These are phyloP conservation scores for Rhizomucor pusillus DNA, from an alignment of 371 early-diverging fungal genomes.

Conservation along the genomic window DNA sequence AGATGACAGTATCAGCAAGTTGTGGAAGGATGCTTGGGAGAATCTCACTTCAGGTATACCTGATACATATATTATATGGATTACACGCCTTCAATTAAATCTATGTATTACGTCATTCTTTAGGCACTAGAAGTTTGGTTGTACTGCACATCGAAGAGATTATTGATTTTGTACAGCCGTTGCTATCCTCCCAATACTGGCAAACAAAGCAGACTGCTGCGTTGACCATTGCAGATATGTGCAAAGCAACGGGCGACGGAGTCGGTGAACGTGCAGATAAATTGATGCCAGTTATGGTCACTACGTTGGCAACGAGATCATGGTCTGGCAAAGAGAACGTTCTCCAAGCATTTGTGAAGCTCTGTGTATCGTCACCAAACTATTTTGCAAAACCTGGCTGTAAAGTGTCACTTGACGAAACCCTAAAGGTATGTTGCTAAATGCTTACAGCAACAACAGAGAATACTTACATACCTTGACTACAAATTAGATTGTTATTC, in stretches of 20 bases:
- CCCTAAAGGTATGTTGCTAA: constrained; percentile 46
- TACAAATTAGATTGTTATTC: constrained; percentile 47
- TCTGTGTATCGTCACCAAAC: constrained; percentile 55
- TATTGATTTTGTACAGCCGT: constrained; percentile 50
- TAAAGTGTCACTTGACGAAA: constrained; percentile 37
- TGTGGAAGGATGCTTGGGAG: constrained; percentile 86
- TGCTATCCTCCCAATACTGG: constrained; percentile 73
- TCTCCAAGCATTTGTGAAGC: constrained; percentile 65
- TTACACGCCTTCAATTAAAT: too few relatives aligned
- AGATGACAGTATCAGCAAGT: constrained; percentile 47
- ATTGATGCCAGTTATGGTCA: constrained; percentile 62
- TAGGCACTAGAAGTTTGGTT: constrained; percentile 60
- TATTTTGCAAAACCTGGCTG: constrained; percentile 33
- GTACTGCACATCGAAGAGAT: constrained; percentile 62
- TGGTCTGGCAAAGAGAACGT: constrained; percentile 91
- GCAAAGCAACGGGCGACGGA: constrained; percentile 39
- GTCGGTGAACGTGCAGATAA: constrained; percentile 41
- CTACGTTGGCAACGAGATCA: constrained; percentile 70
- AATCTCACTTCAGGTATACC: constrained; percentile 69
- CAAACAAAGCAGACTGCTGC: constrained; percentile 79
- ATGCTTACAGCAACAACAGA: neutral
- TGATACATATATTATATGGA: neutral
- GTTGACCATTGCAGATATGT: constrained; percentile 61
- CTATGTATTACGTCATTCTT: neutral
- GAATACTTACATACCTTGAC: neutral